Base-by-base conservation (phyloP, 768 basidiomycete genomes). In the Pleurotus djamor region DNA sequence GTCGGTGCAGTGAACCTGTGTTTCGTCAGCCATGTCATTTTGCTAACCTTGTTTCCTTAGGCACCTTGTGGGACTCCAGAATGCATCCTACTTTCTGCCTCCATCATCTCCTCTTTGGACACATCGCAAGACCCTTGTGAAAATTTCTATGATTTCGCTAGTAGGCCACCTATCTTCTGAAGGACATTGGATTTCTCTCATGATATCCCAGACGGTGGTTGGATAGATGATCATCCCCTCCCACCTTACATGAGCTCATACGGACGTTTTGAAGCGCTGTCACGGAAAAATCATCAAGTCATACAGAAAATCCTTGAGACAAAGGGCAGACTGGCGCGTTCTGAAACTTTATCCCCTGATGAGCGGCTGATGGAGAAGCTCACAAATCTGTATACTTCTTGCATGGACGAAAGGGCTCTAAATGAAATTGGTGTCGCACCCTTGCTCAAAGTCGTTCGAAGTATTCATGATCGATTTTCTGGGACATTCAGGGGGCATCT, bases 61-160 rank as follows among this genome's bases (percentile, higher is more conserved):
- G 78, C 83, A 61, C 68, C 81, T 4, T 99, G 97, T 75, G 70
- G 91, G 32, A 86, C 89, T 12, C 69, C 88, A 4, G 82, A 88
- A 62, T 99, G 97, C 69, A 87, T 98, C 52, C 74, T 85, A 36
- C 80, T 96, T 10, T 88, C 96, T 8, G 91, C 93, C 1, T 81
- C 86, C 0, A 90, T 99, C 59, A 74, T 98, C 12, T 83, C 87
- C n/a, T 86, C 86, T 0, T 72, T 98, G 17, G 96, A 99, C 68
- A 82, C 81, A 8, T 77, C 85, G 8, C 81, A 89, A 64, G 94
- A 98, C 68, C 97, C 97, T 0, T 99, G 97, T 72, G 92, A 98
- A 64, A 89, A 94, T 72, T 97, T 98, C 71, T 98, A 95, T 68
- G 84, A 89, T 63, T 98, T 87, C 74, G 86, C 95, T 8, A 96